Evolutionary conservation across 2,329 filamentous ascomycete genomes (phyloP), one percentile per base, ranked within the genome.

Genomic region (Sporothrix inflata): DNA sequence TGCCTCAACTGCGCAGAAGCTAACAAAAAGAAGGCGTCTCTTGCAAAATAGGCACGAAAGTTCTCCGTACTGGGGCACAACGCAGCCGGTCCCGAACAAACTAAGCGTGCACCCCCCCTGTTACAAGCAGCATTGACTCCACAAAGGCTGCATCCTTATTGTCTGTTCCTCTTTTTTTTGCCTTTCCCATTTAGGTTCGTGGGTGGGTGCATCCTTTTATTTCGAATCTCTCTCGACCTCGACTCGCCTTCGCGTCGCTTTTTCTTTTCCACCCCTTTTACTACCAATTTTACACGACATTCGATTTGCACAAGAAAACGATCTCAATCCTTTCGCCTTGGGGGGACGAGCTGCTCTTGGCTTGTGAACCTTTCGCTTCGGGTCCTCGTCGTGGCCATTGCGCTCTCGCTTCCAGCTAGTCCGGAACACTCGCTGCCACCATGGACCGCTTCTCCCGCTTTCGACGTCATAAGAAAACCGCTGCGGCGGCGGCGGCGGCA

Each of bases 371-470:
- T 61, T 11, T 40, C 53, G 57, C 34, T 7, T 63, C 40, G n/a
- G 40, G 12, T 65, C 16, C 16, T 53, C 27, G 24, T 53, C 30
- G 47, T 42, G 19, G 65, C 47, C 8, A 8, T 30, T 68, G 30
- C 30, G 30, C 34, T 30, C 67, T 12, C 53, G n/a, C 30, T 19
- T 40, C 66, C 14, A 11, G 63, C 61, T 24, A 30, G 38, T 27
- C 34, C 24, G 19, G 14, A 42, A n/a, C 19, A 14, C 30, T n/a
- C 27, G 9, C 38, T 34, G 27, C 66, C 63, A 71, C 71, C 24
- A 80, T 80, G 78, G 78, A 78, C 49, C 78, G 78, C 68, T 75
- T 80, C 61, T 76, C 77, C 60, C 78, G 77, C 38, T 79, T 79
- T 53, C 76, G 78, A 55, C 79, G 78, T 61, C 78, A 75, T 69